Evolutionary conservation across 768 basidiomycete genomes (phyloP).

Genomic region (Piloderma croceum): DNA sequence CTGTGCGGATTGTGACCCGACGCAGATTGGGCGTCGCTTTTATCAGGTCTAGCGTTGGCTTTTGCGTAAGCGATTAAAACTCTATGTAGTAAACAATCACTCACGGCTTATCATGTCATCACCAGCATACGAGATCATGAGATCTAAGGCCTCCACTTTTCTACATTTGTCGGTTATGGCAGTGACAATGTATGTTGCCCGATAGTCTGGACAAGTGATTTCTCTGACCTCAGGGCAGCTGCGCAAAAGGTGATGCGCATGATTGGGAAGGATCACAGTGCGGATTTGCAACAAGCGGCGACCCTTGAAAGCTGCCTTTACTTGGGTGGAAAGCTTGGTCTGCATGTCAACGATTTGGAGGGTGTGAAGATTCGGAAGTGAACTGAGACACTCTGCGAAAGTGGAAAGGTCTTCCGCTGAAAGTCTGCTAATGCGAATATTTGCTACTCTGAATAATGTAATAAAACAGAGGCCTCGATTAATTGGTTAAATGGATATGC

Average conservation of each 20-base stretch:
- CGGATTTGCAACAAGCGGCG: slow-evolving; percentile 20
- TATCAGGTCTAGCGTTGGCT: no score
- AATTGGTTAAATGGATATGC: slow-evolving; percentile 10
- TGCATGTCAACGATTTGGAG: slow-evolving; percentile 28
- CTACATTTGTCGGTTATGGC: no score
- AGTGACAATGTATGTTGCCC: no score
- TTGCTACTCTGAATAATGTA: no score
- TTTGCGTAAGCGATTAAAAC: no score
- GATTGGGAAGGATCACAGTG: slow-evolving; percentile 19
- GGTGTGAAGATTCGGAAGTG: slow-evolving; percentile 27
- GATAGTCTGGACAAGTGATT: slow-evolving; percentile 21
- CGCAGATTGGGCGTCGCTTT: no score
- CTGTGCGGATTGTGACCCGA: no score
- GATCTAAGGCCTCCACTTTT: no score
- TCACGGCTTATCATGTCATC: no score
- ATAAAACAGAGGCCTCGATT: slow-evolving; percentile 24
- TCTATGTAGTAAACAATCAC: no score
- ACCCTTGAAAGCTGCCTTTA: slow-evolving; percentile 24
- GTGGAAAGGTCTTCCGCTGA: slow-evolving; percentile 19
- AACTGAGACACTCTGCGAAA: slow-evolving; percentile 22
- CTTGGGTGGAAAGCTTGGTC: slow-evolving; percentile 23
- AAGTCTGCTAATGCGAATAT: slow-evolving; percentile 23
- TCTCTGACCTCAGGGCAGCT: slow-evolving; percentile 25
- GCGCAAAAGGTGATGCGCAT: slow-evolving; percentile 27
- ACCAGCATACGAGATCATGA: no score